Conservation (phyloP, 1,284 basidiomycete species). For the Porogramme epimiltina region DNA sequence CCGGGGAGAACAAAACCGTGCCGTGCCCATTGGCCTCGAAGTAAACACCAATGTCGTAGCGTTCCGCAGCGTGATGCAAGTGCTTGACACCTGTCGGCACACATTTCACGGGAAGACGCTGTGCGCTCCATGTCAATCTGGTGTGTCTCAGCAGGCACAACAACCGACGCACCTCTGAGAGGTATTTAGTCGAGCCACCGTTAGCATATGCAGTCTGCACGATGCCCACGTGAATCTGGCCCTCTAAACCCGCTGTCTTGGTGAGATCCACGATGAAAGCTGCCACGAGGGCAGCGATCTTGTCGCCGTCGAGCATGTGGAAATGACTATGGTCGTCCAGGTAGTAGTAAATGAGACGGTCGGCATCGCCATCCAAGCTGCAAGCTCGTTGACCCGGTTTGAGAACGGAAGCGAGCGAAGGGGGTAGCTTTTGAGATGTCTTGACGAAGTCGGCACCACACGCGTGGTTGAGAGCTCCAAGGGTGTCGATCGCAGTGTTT, state of each 20-base stretch:
- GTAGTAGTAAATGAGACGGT: conserved; percentile 96
- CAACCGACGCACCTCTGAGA: conserved; percentile 63
- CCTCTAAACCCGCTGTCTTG: conserved; percentile 77
- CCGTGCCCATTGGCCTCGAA: conserved; percentile 99
- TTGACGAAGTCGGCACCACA: conserved; percentile 99
- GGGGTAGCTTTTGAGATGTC: conserved; percentile 85
- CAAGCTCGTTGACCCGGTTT: conserved; percentile 81
- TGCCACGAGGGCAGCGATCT: conserved; percentile 94
- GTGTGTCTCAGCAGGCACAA: neutral
- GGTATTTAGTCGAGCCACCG: conserved; percentile 93
- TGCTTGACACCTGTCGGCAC: conserved; percentile 98
- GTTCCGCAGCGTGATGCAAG: conserved; percentile 95
- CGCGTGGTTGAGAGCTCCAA: conserved; percentile 80
- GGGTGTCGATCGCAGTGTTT: conserved; percentile 68
- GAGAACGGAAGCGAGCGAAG: conserved; percentile 62
- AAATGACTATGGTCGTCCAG: conserved; percentile 78
- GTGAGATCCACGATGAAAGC: conserved; percentile 93
- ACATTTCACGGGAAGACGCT: conserved; percentile 94
- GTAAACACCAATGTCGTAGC: conserved; percentile 95
- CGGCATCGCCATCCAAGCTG: conserved; percentile 97
- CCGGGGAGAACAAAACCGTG: conserved; percentile 90
- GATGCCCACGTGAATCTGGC: conserved; percentile 81
- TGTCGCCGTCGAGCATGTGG: conserved; percentile 96
- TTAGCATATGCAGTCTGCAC: conserved; percentile 99
- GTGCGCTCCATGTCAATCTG: conserved; percentile 1